Evolutionary conservation across 371 early-diverging fungal genomes (phyloP), one percentile per base, ranked within the genome.

Genomic region (Sporodiniella umbellata): DNA sequence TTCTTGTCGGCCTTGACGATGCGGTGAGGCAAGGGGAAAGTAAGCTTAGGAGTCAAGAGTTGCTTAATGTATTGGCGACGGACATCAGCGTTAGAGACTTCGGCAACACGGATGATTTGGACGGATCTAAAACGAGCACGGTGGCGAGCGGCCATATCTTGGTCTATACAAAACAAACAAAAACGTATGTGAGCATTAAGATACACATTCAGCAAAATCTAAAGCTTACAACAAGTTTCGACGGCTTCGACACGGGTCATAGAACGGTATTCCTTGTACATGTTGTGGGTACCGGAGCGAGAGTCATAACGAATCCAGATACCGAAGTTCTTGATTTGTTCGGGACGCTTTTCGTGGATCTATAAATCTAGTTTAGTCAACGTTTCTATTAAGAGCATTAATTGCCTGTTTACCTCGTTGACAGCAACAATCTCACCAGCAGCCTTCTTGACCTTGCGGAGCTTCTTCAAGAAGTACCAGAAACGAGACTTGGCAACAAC

Each of bases 261-360:
- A 68, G 95, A 96, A 63, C 99, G 90, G 90, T 96, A 95, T 86
- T 99, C 99, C 90, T 98, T 99, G 89, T 98, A 97, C 93, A 99
- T 96, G 89, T 99, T 98, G 89, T 97, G 96, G 53, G 95, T 92
- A 55, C 96, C 96, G 48, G 93, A 94, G 76, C 95, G 94, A 56
- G 95, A 94, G 80, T 96, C 92, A 86, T 97, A 99, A 63, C 95
- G 92, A 66, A 98, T 87, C 90, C 91, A 94, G 83, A 99, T 90
- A 60, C 98, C 97, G 70, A 86, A 99, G 89, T 94, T 98, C 88
- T 98, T 98, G 75, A 95, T 90, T 69, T 80, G 78, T 45, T 81
- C 70, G 51, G 93, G 91, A 68, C 85, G 85, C 80, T 94, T 88
- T 83, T 97, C 96, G 72, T 79, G 83, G 78, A 99, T 91, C 89